Conservation (phyloP, 2,329 filamentous ascomycete genomes). For the Tolypocladium pustulatum region DNA sequence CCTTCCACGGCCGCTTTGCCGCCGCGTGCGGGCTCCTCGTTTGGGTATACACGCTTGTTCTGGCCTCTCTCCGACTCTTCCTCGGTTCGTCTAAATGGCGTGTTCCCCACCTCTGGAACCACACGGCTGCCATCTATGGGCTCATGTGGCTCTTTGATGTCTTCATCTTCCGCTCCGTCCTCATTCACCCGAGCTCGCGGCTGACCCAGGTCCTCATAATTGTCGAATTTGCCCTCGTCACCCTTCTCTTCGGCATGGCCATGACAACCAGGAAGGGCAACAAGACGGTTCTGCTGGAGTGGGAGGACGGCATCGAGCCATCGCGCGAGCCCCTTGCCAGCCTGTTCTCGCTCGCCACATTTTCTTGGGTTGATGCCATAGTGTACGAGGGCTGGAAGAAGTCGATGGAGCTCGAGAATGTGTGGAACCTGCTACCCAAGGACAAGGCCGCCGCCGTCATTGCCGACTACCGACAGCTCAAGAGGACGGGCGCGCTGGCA, state of each 20-base stretch:
- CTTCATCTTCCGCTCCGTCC: conserved; percentile 71
- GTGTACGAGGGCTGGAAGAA: conserved; percentile 83
- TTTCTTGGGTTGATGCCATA: conserved; percentile 82
- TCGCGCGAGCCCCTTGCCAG: conserved; percentile 82
- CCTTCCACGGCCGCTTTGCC: conserved; percentile 40
- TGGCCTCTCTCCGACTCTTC: conserved; percentile 63
- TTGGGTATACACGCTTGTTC: conserved; percentile 71
- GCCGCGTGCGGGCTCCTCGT: conserved; percentile 57
- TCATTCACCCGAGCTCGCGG: conserved; percentile 64
- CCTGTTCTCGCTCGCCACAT: conserved; percentile 77
- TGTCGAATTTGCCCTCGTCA: conserved; percentile 63
- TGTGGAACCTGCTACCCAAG: conserved; percentile 83
- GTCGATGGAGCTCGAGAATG: conserved; percentile 69
- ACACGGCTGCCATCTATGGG: conserved; percentile 77
- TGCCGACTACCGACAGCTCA: conserved; percentile 71
- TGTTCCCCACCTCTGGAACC: conserved; percentile 76
- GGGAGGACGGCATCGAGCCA: conserved; percentile 79
- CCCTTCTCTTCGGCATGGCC: conserved; percentile 64
- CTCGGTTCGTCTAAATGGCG: conserved; percentile 54
- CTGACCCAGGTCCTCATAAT: conserved; percentile 56
- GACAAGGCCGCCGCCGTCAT: conserved; percentile 81
- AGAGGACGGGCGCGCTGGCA: conserved; percentile 69
- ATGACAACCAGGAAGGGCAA: conserved; percentile 85
- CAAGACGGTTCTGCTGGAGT: conserved; percentile 76
- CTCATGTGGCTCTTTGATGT: conserved; percentile 70